Evolutionary conservation across 1,284 basidiomycete genomes (phyloP), one percentile per base, ranked within the genome.

Genomic region (Sphagnurus paluster): DNA sequence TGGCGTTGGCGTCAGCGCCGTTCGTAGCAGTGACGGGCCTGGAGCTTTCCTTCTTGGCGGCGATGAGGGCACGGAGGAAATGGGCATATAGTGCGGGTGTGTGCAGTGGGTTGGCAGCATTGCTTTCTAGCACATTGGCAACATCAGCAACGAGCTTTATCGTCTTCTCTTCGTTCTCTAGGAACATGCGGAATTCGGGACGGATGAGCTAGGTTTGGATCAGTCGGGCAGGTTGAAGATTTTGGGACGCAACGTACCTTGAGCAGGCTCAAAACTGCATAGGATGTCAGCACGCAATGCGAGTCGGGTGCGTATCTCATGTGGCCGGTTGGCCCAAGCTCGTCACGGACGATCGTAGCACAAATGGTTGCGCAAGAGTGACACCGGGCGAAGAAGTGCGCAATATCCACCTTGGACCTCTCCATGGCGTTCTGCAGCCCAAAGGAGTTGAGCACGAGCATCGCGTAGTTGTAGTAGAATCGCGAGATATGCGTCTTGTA

Each of bases 351-450:
- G 24, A 89, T 61, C n/a, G 68, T 70, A 7, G 83, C 84, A 58
- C 86, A 84, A 8, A 79, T 71, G 39, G 79, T 82, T 1, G 93
- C 93, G 14, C 84, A 79, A 8, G 82, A 78, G 63, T 93, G 85
- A 46, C 90, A 90, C 30, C 90, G 83, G 3, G 84, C 79, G 60
- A 94, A 91, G 73, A 95, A 95, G 69, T 93, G 87, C 0, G 86
- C 86, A 39, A 92, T 86, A 60, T 94, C 82, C 39, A 89, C 69
- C 1, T 76, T 69, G 9, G 80, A 76, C 11, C 79, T 77, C 63
- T 96, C 93, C 44, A 97, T 71, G 2, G 95, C 90, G 60, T 96
- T 91, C 66, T 98, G 94, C 44, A 98, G 75, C 2, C 95, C 94
- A 58, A 98, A 98, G 5, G 93, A 95, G 63, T 97, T 95, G 56